Evolutionary conservation across 2,329 filamentous ascomycete species (phyloP), one percentile per base, ranked within the genome.

Genomic region (Geosmithia morbida): DNA sequence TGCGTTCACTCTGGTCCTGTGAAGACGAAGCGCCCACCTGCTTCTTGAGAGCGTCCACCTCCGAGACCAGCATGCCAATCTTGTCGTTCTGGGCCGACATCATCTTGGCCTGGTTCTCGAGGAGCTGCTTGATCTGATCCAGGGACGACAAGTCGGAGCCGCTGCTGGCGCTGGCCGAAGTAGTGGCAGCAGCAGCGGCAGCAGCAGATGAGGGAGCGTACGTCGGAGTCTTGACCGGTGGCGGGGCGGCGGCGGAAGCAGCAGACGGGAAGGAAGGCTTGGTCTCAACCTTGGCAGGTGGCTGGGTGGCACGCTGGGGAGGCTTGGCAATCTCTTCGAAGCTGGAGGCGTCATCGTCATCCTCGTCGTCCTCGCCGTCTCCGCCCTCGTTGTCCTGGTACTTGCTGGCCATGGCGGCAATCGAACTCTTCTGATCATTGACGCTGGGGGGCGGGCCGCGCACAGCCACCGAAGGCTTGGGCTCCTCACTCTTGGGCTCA

Each of bases 251-350:
- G 26, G 65, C 57, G 14, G 60, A 54, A 19, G 68, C 61, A 57
- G 72, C 29, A 6, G 29, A 30, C 73, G 37, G 71, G 57, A 10
- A 61, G 61, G 13, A 43, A 46, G n/a, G 48, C 29, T 33, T 30
- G 40, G n/a, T 30, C 17, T 18, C 22, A 3, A 40, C 43, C 40
- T 43, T 30, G 14, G 42, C 40, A 13, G 60, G 54, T 19, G 68
- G 61, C 57, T 68, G 70, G 22, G 59, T n/a, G 4, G 43, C 56
- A 26, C 60, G 61, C 44, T 60, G 49, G 18, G 65, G 62, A 18
- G 87, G 85, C 59, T 87, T 87, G 30, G 83, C 65, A 30, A 92
- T 75, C 59, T 95, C 87, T 60, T 96, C 89, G 54, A 96, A 96
- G 66, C 83, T 87, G 1, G 86, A 90, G 26, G 76, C 74, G 49